These are phyloP conservation scores for Diplodia intermedia DNA, from an alignment of 2,329 filamentous ascomycete genomes.

Conservation along the genomic window DNA sequence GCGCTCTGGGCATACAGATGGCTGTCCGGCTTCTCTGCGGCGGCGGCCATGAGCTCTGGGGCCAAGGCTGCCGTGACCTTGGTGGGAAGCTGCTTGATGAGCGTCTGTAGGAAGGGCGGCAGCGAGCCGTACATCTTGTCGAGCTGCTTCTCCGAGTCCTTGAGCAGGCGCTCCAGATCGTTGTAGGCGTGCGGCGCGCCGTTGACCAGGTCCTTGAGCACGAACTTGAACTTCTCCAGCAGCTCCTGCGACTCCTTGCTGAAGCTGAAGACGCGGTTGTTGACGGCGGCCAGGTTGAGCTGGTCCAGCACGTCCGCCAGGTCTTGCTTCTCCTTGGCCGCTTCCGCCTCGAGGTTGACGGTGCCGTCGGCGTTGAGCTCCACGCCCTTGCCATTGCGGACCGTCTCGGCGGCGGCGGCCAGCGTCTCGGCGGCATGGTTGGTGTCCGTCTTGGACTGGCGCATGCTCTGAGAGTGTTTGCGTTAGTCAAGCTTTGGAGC, in stretches of 20 bases:
- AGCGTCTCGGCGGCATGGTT: conserved; percentile 44
- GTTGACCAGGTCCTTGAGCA: conserved; percentile 90
- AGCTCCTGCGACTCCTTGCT: conserved; percentile 84
- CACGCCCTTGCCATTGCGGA: conserved; percentile 42
- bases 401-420: conserved; percentile 43
- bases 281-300: conserved; percentile 80
- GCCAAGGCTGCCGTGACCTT: conserved; percentile 79
- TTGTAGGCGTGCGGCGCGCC: conserved; percentile 92
- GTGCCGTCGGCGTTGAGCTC: conserved; percentile 44
- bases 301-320: conserved; percentile 80
- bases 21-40: conserved; percentile 69
- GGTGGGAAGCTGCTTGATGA: conserved; percentile 82
- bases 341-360: conserved; percentile 47
- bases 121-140: conserved; percentile 71
- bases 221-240: conserved; percentile 81
- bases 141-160: conserved; percentile 67
- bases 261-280: conserved; percentile 85
- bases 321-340: conserved; percentile 70
- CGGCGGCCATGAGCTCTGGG: conserved; percentile 81
- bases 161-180: conserved; percentile 77
- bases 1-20: conserved; percentile 33
- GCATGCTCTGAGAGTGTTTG: conserved; percentile 38
- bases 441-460: conserved; percentile 46
- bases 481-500: neutral
- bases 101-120: conserved; percentile 80